Evolutionary conservation across 1,139 yeast genomes (phyloP).

Genomic region (Hyphopichia pseudoburtonii): DNA sequence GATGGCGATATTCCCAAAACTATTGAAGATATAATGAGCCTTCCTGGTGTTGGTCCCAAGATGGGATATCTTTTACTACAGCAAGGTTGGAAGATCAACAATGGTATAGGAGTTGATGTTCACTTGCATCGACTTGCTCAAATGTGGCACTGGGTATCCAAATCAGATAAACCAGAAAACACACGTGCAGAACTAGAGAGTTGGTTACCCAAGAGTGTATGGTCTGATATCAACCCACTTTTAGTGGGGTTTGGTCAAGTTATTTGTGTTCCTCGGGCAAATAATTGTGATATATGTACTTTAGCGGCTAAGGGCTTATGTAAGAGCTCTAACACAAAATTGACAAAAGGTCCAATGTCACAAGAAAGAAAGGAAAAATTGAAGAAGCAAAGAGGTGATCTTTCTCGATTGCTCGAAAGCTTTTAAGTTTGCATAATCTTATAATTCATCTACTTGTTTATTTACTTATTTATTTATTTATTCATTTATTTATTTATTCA

Average conservation of each 20-base stretch:
- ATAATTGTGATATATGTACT: constrained; percentile 74
- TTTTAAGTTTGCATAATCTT: background rate
- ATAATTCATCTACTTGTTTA: too few species aligned
- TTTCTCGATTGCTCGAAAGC: constrained; percentile 21
- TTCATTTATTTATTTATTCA: background rate
- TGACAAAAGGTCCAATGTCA: constrained; percentile 33
- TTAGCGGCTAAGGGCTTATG: constrained; percentile 55
- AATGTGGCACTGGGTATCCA: constrained; percentile 77
- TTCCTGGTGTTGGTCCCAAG: constrained; percentile 96
- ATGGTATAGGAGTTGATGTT: constrained; percentile 92
- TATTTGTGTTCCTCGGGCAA: constrained; percentile 71
- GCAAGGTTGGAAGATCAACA: constrained; percentile 72
- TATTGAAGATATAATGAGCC: constrained; percentile 59
- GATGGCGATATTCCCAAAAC: constrained; percentile 70
- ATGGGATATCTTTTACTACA: constrained; percentile 86
- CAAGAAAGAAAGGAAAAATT: constrained; percentile 33
- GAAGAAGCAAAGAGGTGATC: constrained; percentile 37
- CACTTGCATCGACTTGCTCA: constrained; percentile 82
- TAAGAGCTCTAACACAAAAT: constrained; percentile 46
- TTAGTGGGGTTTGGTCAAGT: constrained; percentile 94
- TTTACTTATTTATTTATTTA: background rate
- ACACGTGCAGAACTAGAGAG: constrained; percentile 67
- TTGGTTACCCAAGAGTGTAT: constrained; percentile 72
- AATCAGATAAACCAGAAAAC: constrained; percentile 66
- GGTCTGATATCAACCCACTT: constrained; percentile 85